Base-by-base conservation (phyloP, 202 grass and related monocot genomes). In the Panicum virgatum region DNA sequence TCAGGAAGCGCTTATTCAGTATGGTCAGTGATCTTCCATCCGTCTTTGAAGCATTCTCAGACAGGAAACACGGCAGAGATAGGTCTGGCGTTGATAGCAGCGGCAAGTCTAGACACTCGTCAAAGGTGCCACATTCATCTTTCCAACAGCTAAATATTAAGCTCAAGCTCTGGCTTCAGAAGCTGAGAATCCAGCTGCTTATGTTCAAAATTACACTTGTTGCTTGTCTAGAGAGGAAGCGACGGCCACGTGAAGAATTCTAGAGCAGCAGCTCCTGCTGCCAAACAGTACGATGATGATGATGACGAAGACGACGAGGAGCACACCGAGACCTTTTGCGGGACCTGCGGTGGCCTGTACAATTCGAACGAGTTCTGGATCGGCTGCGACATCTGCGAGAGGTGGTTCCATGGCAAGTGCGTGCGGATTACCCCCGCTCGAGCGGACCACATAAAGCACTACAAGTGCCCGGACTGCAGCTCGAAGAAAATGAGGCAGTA, bases 321-420 rank as follows among this genome's bases (percentile, higher is more conserved):
- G 37, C 96, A 92, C 85, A 93, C 42, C 3, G 91, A 98, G 74
- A 98, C 96, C n/a, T 90, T 98, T 7, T 96, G 96, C 9, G 96
- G 96, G 20, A 84, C 76, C 32, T 99, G 96, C 5, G 70, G 89
- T 1, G 91, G 89, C 32, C 84, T 76, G 38, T 98, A 98, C 70
- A 96, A 76, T 3, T 62, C 88, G 0, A 85, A 75, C 1, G 96
- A 98, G 85, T 98, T 98, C 78, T 98, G 96, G 96, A 98, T 98
- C n/a, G 93, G 89, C 12, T 98, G 96, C 67, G 92, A 98, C 80
- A 89, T 98, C 8, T 98, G 92, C 18, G 92, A 96, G 83, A 86
- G 92, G 82, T 98, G 96, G 92, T 98, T 93, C 85, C 96, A 98
- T 37, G 96, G 96, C 14, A 96, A 98, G 70, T 98, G 92, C 6